These are phyloP conservation scores for Tylopilus sp. DNA, from an alignment of 768 basidiomycete species.

Conservation along the genomic window DNA sequence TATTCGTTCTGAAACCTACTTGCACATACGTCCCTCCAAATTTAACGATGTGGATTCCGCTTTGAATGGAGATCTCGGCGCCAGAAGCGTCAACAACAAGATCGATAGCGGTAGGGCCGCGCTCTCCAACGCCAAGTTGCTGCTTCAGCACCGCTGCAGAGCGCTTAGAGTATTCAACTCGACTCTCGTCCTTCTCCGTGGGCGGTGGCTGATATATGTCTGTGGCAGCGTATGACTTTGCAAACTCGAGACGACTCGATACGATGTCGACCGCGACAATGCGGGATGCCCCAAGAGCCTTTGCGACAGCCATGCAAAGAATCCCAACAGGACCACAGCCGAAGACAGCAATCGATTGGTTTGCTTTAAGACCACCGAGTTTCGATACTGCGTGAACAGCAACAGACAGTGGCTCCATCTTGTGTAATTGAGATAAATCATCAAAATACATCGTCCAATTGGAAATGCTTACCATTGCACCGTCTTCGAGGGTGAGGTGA, in stretches of 20 bases:
- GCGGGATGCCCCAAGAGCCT: constrained; percentile 82
- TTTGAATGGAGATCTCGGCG: constrained; percentile 90
- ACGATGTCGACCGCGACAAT: constrained; percentile 85
- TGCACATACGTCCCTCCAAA: constrained; percentile 74
- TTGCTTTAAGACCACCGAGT: constrained; percentile 67
- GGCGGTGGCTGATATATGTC: constrained; percentile 65
- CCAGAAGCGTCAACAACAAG: constrained; percentile 91
- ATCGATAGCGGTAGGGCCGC: constrained; percentile 72
- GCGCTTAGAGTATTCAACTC: constrained; percentile 66
- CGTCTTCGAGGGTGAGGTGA: constrained; percentile 87
- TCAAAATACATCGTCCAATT: not conserved
- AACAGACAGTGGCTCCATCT: constrained; percentile 96
- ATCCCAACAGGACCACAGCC: constrained; percentile 90
- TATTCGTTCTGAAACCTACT: constrained; percentile 29
- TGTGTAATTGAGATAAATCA: constrained; percentile 1
- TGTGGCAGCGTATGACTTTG: constrained; percentile 80
- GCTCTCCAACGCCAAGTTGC: constrained; percentile 62
- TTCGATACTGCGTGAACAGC: constrained; percentile 85
- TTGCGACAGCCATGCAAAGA: constrained; percentile 94
- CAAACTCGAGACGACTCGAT: constrained; percentile 76
- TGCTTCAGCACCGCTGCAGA: constrained; percentile 65
- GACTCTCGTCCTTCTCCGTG: constrained; percentile 59
- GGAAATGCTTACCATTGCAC: constrained; percentile 71
- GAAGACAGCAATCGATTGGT: constrained; percentile 78
- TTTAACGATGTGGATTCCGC: constrained; percentile 71